phyloP scores from a whole-genome alignment of 257 asterid species.

The Nicotiana attenuata region DNA sequence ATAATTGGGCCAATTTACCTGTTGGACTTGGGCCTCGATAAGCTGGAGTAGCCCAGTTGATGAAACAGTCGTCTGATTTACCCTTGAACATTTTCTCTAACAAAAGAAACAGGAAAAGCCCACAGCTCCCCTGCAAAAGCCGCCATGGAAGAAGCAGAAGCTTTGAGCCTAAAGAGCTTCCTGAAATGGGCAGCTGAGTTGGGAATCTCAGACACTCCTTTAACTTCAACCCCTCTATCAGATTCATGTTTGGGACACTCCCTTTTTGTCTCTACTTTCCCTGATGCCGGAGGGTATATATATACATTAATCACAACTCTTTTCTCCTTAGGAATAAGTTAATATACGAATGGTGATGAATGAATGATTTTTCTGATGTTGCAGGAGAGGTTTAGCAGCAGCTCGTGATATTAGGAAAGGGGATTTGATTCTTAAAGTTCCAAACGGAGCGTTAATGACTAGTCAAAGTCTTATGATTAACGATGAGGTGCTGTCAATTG shows the following conservation, averaged over 20 bases:
- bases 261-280: constrained; percentile 51
- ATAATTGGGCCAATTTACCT: no score
- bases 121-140: background rate
- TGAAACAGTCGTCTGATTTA: background rate
- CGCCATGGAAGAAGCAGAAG: constrained; percentile 24
- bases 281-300: constrained; percentile 85
- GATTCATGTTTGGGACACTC: constrained; percentile 49
- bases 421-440: constrained; percentile 74
- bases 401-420: constrained; percentile 64
- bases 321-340: no score
- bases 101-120: background rate
- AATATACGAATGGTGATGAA: background rate
- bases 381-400: constrained; percentile 90
- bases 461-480: constrained; percentile 41
- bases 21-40: no score
- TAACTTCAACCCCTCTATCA: constrained; percentile 2
- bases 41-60: background rate
- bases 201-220: constrained; percentile 55
- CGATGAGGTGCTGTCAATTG: constrained; percentile 36
- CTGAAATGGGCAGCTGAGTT: constrained; percentile 61
- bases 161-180: constrained; percentile 41
- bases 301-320: background rate
- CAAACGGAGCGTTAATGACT: constrained; percentile 63
- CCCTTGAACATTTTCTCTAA: background rate
- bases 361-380: background rate